These are phyloP conservation scores for Harrya chromipes DNA, from an alignment of 768 basidiomycete genomes.

Conservation along the genomic window DNA sequence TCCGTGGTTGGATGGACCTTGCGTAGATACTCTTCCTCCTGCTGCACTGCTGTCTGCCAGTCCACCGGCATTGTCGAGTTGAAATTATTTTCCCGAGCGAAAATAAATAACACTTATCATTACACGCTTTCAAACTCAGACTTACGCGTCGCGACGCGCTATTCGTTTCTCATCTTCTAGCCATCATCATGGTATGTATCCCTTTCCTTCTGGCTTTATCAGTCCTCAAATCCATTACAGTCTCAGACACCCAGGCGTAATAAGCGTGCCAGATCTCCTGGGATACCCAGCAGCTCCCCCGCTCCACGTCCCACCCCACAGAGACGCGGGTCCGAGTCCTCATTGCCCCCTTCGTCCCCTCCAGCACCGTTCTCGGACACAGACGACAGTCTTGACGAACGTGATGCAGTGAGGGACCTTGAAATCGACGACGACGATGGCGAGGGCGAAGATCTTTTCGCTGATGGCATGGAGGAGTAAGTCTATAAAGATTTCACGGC, in stretches of 20 bases:
- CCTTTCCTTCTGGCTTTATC: background rate
- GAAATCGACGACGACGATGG: slow-evolving; percentile 74
- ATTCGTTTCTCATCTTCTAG: slow-evolving; percentile 16
- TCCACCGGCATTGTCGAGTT: slow-evolving; percentile 40
- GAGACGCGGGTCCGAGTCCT: slow-evolving; percentile 63
- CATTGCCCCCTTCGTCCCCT: slow-evolving; percentile 84
- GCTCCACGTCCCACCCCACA: slow-evolving; percentile 40
- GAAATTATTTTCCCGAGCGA: slow-evolving; percentile 2
- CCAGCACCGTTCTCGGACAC: slow-evolving; percentile 84
- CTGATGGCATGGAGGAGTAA: slow-evolving; percentile 71
- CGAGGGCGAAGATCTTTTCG: slow-evolving; percentile 94
- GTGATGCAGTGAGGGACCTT: slow-evolving; percentile 59
- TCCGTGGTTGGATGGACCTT: slow-evolving; percentile 68
- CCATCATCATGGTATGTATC: slow-evolving; percentile 38
- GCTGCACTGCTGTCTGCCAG: slow-evolving; percentile 54
- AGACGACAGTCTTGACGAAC: slow-evolving; percentile 74
- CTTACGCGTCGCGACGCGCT: slow-evolving; percentile 48
- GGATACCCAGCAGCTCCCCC: slow-evolving; percentile 47
- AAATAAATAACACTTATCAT: background rate
- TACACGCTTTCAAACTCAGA: slow-evolving; percentile 47
- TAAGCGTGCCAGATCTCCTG: slow-evolving; percentile 63
- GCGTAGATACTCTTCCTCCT: slow-evolving; percentile 67
- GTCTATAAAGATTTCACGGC: slow-evolving; percentile 21
- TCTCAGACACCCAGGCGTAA: slow-evolving; percentile 48
- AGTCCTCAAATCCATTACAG: slow-evolving; percentile 14